A percentile compares a stretch with the other conserved stretches of the same genome.
Evolutionary conservation across 768 basidiomycete genomes (phyloP).

Genomic region (Lyophyllum decastes): DNA sequence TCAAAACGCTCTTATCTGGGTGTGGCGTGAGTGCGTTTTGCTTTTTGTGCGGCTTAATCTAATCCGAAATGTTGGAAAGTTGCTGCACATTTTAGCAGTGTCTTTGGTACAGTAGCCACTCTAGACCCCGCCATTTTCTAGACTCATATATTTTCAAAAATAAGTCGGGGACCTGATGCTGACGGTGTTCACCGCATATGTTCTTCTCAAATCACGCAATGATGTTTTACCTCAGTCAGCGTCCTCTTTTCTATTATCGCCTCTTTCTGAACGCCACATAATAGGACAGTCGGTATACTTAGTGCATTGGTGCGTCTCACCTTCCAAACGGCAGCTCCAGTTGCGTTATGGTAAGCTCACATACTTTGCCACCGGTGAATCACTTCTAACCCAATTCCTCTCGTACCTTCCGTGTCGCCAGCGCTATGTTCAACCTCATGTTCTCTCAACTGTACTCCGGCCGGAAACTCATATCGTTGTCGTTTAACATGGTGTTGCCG

Average conservation of each 20-base stretch:
- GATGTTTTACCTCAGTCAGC: slow-evolving; percentile 30
- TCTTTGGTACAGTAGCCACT: slow-evolving; percentile 22
- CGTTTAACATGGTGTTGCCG: slow-evolving; percentile 30
- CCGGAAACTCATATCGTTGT: slow-evolving; percentile 25
- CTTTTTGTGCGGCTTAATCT: not conserved
- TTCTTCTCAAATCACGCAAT: slow-evolving; percentile 27
- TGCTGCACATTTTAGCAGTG: slow-evolving; percentile 26
- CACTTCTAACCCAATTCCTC: not conserved
- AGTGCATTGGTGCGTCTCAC: slow-evolving; percentile 31
- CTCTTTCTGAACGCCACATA: not conserved
- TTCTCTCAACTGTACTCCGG: slow-evolving; percentile 31
- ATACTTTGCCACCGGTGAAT: not conserved
- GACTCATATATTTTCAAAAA: not conserved
- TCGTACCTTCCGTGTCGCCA: slow-evolving; percentile 4
- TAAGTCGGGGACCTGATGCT: slow-evolving; percentile 31
- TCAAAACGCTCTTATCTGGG: slow-evolving; percentile 16
- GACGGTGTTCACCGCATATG: slow-evolving; percentile 25
- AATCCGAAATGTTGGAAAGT: slow-evolving; percentile 15
- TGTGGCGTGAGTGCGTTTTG: slow-evolving; percentile 26
- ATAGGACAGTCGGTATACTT: slow-evolving; percentile 28
- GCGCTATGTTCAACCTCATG: slow-evolving; percentile 35
- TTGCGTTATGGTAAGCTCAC: slow-evolving; percentile 29
- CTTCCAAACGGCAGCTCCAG: slow-evolving; percentile 32
- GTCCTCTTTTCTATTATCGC: not conserved
- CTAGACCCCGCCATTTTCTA: not conserved